phyloP scores from a whole-genome alignment of 2,329 filamentous ascomycete species.

The Cladosporium sp. region DNA sequence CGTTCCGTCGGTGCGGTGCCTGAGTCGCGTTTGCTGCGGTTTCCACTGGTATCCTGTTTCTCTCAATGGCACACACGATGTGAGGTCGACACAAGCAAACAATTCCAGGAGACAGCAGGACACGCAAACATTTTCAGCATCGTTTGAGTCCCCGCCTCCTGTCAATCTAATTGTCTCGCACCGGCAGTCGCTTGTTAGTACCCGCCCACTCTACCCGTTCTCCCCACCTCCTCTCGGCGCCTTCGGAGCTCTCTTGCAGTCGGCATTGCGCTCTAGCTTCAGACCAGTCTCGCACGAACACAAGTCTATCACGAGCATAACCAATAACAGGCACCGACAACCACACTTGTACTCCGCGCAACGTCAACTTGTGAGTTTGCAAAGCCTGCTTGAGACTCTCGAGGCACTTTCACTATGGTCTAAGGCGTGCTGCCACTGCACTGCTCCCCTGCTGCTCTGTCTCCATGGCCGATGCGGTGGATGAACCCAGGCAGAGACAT shows the following conservation, averaged over 20 bases:
- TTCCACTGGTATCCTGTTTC: background rate
- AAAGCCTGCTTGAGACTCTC: background rate
- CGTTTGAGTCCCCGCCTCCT: background rate
- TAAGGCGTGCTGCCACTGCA: background rate
- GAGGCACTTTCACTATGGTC: background rate
- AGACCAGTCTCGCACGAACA: background rate
- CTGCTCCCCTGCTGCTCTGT: background rate
- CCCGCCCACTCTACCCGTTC: background rate
- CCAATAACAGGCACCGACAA: background rate
- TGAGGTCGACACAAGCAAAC: background rate
- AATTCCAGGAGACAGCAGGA: background rate
- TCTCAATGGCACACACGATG: background rate
- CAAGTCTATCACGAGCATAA: background rate
- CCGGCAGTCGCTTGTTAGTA: background rate
- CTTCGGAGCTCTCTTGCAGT: too few species aligned
- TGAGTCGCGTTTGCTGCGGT: background rate
- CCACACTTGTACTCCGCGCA: background rate
- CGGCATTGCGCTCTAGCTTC: background rate
- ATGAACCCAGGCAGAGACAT: conserved; percentile 10
- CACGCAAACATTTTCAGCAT: background rate
- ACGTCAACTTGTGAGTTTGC: background rate
- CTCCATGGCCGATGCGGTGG: conserved; percentile 1
- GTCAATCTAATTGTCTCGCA: background rate
- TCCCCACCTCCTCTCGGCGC: background rate
- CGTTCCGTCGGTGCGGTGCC: background rate